Evolutionary conservation across 306 rosid genomes (phyloP).

Genomic region (Myrica gale): DNA sequence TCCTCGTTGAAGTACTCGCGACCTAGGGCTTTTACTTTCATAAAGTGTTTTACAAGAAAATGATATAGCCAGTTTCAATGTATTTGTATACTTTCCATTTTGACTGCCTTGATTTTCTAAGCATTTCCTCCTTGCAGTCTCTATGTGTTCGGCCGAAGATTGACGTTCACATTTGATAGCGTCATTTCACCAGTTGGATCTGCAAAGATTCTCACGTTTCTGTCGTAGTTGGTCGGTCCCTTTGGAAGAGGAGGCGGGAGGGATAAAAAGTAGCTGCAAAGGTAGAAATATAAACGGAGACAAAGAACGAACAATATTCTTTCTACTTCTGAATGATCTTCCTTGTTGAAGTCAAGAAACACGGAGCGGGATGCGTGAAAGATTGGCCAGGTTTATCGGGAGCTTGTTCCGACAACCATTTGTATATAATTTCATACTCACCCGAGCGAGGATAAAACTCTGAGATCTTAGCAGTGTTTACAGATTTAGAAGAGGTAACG

Average conservation of each 20-base stretch:
- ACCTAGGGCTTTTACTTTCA: neutral
- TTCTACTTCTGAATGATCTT: neutral
- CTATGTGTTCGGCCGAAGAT: neutral
- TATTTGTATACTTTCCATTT: neutral
- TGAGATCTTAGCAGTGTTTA: too few relatives aligned
- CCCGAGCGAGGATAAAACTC: too few relatives aligned
- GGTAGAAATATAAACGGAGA: neutral
- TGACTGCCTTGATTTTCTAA: neutral
- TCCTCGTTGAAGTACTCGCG: too few relatives aligned
- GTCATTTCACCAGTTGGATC: neutral
- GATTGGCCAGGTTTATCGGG: neutral
- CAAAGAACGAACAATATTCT: neutral
- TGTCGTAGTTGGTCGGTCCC: neutral
- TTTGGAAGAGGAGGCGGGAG: neutral
- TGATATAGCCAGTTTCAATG: neutral
- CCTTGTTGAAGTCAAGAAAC: neutral
- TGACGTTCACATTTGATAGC: neutral
- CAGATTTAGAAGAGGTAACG: too few relatives aligned
- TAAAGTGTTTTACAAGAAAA: neutral
- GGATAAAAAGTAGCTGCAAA: constrained; percentile 8
- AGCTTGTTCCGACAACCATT: neutral
- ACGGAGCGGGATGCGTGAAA: neutral
- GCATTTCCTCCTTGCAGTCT: too few relatives aligned
- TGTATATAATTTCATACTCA: too few relatives aligned
- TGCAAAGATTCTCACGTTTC: neutral